phyloP scores from a whole-genome alignment of 495 filamentous ascomycete genomes.

The Tuber magnatum region DNA sequence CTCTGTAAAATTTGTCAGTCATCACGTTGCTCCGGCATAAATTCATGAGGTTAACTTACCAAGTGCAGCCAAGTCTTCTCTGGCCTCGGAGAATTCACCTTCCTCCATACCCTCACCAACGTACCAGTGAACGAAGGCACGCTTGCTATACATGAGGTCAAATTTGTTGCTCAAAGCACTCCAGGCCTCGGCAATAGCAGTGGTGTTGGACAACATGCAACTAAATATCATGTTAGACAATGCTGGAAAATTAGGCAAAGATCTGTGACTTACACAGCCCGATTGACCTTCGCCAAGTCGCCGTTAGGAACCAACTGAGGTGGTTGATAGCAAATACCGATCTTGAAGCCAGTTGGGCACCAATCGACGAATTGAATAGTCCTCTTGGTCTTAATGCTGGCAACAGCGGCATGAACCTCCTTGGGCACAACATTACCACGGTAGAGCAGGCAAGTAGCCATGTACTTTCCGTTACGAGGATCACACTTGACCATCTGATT shows the following conservation, averaged over 20 bases:
- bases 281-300: slow-evolving; percentile 76
- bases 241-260: not conserved
- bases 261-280: slow-evolving; percentile 54
- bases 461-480: slow-evolving; percentile 87
- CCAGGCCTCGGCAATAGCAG: slow-evolving; percentile 87
- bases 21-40: not conserved
- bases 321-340: slow-evolving; percentile 90
- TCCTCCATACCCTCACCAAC: slow-evolving; percentile 96
- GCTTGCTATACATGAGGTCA: slow-evolving; percentile 95
- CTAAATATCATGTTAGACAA: slow-evolving; percentile 13
- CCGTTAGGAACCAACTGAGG: slow-evolving; percentile 69
- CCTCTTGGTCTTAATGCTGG: slow-evolving; percentile 72
- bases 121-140: slow-evolving; percentile 92
- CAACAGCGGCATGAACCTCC: slow-evolving; percentile 73
- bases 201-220: slow-evolving; percentile 88
- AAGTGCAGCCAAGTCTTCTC: slow-evolving; percentile 81
- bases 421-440: slow-evolving; percentile 82
- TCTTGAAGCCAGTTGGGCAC: slow-evolving; percentile 95
- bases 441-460: slow-evolving; percentile 85
- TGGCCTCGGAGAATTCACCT: slow-evolving; percentile 84
- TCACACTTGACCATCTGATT: slow-evolving; percentile 97
- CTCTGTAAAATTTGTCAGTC: slow-evolving; percentile 49
- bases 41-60: slow-evolving; percentile 28
- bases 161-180: slow-evolving; percentile 84
- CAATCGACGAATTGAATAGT: slow-evolving; percentile 91